These are phyloP conservation scores for Taiwanofungus camphoratus DNA, from an alignment of 1,284 basidiomycete species.

Conservation along the genomic window DNA sequence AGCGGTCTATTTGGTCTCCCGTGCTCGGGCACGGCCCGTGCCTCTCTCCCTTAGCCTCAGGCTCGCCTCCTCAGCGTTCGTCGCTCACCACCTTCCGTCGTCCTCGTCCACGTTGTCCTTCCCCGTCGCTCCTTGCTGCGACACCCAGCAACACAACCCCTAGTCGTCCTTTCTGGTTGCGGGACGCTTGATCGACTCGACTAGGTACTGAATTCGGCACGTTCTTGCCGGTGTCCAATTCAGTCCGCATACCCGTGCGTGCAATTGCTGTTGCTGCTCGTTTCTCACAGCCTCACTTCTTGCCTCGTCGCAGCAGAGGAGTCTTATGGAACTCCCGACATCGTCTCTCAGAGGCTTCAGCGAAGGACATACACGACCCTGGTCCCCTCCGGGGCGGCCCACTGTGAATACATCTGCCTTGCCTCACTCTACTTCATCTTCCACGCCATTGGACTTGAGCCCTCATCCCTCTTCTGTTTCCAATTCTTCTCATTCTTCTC, in stretches of 20 bases:
- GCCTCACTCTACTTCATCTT: slow-evolving; percentile 24
- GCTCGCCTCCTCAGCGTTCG: slow-evolving; percentile 16
- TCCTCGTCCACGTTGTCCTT: slow-evolving; percentile 8
- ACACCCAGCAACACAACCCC: background rate
- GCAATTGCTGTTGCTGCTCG: slow-evolving; percentile 14
- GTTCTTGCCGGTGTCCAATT: background rate
- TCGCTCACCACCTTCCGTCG: slow-evolving; percentile 8
- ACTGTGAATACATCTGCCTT: slow-evolving; percentile 35
- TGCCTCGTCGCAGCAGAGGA: slow-evolving; percentile 10
- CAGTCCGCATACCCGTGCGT: slow-evolving; percentile 11
- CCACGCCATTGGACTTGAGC: slow-evolving; percentile 31
- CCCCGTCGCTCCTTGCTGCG: background rate
- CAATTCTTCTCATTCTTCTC: slow-evolving; percentile 34
- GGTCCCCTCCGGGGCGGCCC: slow-evolving; percentile 35
- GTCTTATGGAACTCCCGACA: slow-evolving; percentile 26
- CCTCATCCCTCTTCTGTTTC: slow-evolving; percentile 33
- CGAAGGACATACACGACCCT: slow-evolving; percentile 26
- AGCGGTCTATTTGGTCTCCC: slow-evolving; percentile 18
- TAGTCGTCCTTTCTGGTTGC: slow-evolving; percentile 7
- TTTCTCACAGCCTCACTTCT: slow-evolving; percentile 11
- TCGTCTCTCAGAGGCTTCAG: slow-evolving; percentile 22
- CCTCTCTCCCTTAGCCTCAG: slow-evolving; percentile 14
- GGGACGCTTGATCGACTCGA: too few species aligned
- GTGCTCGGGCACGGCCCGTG: slow-evolving; percentile 22
- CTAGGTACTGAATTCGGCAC: slow-evolving; percentile 3